These are phyloP conservation scores for Schwanniomyces sp. DNA, from an alignment of 805 yeast species.

Conservation along the genomic window DNA sequence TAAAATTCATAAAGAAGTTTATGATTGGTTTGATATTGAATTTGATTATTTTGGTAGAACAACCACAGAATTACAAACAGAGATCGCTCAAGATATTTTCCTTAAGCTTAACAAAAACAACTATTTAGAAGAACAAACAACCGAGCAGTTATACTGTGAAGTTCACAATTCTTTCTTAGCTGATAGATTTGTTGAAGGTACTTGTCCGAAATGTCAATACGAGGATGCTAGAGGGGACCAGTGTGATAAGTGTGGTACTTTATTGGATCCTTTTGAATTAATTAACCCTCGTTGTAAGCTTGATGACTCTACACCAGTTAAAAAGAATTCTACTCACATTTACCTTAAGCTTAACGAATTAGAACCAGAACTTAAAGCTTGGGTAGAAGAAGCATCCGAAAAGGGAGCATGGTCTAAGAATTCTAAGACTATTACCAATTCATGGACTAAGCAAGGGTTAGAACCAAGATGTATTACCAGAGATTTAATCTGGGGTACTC, in stretches of 20 bases:
- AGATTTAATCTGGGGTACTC: constrained; percentile 98
- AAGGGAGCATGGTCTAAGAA: constrained; percentile 92
- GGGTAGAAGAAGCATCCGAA: constrained; percentile 68
- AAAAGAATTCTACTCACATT: constrained; percentile 79
- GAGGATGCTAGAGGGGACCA: constrained; percentile 99
- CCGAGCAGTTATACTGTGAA: constrained; percentile 89
- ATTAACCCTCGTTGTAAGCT: constrained; percentile 94
- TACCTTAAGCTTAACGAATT: constrained; percentile 82
- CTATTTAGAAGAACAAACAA: constrained; percentile 79
- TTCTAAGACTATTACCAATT: constrained; percentile 81
- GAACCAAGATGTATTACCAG: constrained; percentile 95
- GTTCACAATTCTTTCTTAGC: constrained; percentile 90
- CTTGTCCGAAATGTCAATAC: constrained; percentile 91
- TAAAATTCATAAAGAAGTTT: constrained; percentile 81
- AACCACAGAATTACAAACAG: constrained; percentile 87
- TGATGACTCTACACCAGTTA: constrained; percentile 79
- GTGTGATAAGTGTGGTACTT: constrained; percentile 93
- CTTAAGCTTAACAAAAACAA: constrained; percentile 72
- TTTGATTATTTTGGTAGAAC: constrained; percentile 97
- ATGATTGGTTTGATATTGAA: constrained; percentile 95
- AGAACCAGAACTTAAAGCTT: constrained; percentile 68
- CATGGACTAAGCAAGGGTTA: constrained; percentile 93
- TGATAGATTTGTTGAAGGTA: constrained; percentile 96
- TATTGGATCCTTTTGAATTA: constrained; percentile 89
- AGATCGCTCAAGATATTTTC: constrained; percentile 93